These are phyloP conservation scores for Lagenidium giganteum DNA, from an alignment of 352 stramenopile species.

Conservation along the genomic window DNA sequence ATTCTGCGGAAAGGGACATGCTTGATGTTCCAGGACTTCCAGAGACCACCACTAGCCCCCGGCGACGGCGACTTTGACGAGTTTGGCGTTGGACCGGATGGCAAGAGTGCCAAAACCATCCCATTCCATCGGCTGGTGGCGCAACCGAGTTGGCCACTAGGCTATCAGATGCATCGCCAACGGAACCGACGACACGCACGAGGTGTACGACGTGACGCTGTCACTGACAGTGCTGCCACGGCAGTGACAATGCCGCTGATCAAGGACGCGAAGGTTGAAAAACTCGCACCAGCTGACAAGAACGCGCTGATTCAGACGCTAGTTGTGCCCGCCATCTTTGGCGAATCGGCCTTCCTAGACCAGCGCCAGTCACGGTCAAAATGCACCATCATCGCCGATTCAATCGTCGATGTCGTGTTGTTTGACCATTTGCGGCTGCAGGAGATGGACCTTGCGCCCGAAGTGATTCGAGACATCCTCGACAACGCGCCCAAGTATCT, in stretches of 20 bases:
- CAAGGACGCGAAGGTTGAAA: slow-evolving; percentile 1
- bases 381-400: slow-evolving; percentile 47
- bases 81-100: slow-evolving; percentile 14
- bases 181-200: slow-evolving; percentile 33
- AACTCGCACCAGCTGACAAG: slow-evolving; percentile 5
- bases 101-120: too few relatives aligned
- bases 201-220: slow-evolving; percentile 28
- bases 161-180: slow-evolving; percentile 29
- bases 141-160: slow-evolving; percentile 43
- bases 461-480: slow-evolving; percentile 38
- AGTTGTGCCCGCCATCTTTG: slow-evolving; percentile 36
- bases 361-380: slow-evolving; percentile 33
- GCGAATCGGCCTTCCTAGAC: slow-evolving; percentile 42
- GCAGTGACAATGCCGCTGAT: too few relatives aligned
- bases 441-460: slow-evolving; percentile 45
- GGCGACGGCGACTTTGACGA: slow-evolving; percentile 12
- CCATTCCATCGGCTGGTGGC: slow-evolving; percentile 46
- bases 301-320: slow-evolving; percentile 30
- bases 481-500: slow-evolving; percentile 37
- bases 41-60: slow-evolving; percentile 23
- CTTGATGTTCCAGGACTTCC: slow-evolving; percentile 45
- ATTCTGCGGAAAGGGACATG: slow-evolving; percentile 56
- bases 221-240: too few relatives aligned
- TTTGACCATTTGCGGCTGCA: slow-evolving; percentile 53
- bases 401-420: slow-evolving; percentile 46